These are phyloP conservation scores for Solanum chiquidenum DNA, from an alignment of 257 asterid genomes.

Conservation along the genomic window DNA sequence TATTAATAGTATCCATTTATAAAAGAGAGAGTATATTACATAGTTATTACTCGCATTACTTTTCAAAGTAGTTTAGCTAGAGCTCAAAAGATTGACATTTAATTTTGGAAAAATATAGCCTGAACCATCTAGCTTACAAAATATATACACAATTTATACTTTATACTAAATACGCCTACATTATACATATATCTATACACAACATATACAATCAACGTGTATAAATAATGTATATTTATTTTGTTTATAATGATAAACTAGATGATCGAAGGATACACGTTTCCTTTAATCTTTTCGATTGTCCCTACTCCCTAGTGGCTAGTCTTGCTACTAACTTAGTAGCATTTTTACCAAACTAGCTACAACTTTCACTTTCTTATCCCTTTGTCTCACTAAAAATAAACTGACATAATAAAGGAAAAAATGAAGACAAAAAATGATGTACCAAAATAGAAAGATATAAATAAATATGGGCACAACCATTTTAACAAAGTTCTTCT, in stretches of 20 bases:
- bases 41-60: background rate
- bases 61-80: background rate
- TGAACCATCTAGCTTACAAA: no score
- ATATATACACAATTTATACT: background rate
- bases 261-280: background rate
- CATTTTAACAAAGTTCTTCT: background rate
- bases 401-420: background rate
- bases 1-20: background rate
- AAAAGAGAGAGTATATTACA: background rate
- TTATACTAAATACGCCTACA: no score
- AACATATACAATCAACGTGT: background rate
- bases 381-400: background rate
- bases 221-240: background rate
- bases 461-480: background rate
- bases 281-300: background rate
- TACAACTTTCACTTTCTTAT: background rate
- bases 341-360: background rate
- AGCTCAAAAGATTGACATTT: background rate
- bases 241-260: background rate
- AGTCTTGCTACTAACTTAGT: background rate
- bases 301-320: background rate
- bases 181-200: background rate
- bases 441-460: background rate
- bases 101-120: background rate
- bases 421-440: background rate